Percentiles rank a stretch among this genome's conserved stretches.
Conservation (phyloP, 768 basidiomycete genomes). For the Boletus insuetus region DNA sequence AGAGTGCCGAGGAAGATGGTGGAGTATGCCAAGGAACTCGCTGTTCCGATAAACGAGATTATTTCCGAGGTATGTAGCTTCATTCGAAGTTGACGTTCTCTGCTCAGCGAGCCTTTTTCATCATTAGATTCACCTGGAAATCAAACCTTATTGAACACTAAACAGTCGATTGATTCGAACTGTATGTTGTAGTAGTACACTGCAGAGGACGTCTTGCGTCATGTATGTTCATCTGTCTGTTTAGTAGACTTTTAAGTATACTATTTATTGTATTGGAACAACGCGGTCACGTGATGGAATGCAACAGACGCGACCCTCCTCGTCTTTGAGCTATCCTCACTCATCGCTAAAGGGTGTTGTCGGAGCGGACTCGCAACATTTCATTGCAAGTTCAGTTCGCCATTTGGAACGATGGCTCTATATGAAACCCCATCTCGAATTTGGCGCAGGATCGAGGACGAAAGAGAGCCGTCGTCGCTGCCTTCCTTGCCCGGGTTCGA, state of each 20-base stretch:
- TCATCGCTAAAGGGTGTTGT: not conserved
- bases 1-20: slow-evolving; percentile 31
- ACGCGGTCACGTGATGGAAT: not conserved
- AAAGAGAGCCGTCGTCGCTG: slow-evolving; percentile 75
- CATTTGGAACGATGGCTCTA: slow-evolving; percentile 39
- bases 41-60: slow-evolving; percentile 26
- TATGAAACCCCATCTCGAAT: slow-evolving; percentile 83
- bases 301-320: not conserved
- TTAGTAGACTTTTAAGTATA: not conserved
- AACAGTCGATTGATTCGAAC: slow-evolving; percentile 13
- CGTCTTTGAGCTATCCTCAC: not conserved
- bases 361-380: not conserved
- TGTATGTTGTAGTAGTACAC: slow-evolving; percentile 1
- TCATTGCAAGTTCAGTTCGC: not conserved
- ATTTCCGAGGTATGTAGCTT: slow-evolving; percentile 26
- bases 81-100: not conserved
- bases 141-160: slow-evolving; percentile 31
- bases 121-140: slow-evolving; percentile 25
- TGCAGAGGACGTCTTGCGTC: not conserved
- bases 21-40: slow-evolving; percentile 29
- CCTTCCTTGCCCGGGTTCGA: slow-evolving; percentile 75
- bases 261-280: not conserved
- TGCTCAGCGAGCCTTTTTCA: not conserved
- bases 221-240: slow-evolving; percentile 5
- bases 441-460: slow-evolving; percentile 81